phyloP scores from a whole-genome alignment of 2,329 filamentous ascomycete species.

The Saccharata proteae region DNA sequence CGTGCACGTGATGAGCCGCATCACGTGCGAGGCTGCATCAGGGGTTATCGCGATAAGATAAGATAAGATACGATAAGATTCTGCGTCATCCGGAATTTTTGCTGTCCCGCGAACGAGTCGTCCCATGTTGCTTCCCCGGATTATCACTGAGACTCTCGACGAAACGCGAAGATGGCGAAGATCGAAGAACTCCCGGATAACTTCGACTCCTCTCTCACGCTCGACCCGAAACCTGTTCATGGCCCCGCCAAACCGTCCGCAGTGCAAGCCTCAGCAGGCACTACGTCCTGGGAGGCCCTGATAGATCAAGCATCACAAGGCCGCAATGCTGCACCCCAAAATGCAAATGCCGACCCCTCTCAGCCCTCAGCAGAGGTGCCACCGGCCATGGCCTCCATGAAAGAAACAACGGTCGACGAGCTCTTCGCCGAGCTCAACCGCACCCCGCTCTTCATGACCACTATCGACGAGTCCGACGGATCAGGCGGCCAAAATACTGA shows the following conservation, averaged over 20 bases:
- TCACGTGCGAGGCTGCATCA: too few species aligned
- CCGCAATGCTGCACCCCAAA: constrained; percentile 3
- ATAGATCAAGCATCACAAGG: constrained; percentile 4
- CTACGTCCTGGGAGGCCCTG: constrained; percentile 6
- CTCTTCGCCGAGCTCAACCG: constrained; percentile 54
- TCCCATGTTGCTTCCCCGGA: too few species aligned
- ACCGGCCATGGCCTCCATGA: constrained; percentile 45
- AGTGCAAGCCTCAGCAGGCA: constrained; percentile 1
- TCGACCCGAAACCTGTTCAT: constrained; percentile 13
- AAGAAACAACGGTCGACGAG: constrained; percentile 46
- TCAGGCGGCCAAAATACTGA: constrained; percentile 63
- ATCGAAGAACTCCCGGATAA: constrained; percentile 40
- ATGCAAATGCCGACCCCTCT: constrained; percentile 11
- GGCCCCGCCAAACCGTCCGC: not conserved
- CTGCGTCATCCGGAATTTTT: too few species aligned
- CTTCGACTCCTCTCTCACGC: constrained; percentile 34
- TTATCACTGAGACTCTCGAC: constrained; percentile 1
- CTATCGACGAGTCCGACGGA: constrained; percentile 52
- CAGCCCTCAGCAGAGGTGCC: constrained; percentile 37
- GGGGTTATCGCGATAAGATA: too few species aligned
- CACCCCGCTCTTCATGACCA: constrained; percentile 89
- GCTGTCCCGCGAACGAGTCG: too few species aligned
- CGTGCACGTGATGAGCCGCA: too few species aligned
- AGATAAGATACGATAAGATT: too few species aligned
- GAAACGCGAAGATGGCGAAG: constrained; percentile 18